Evolutionary conservation across 1,284 basidiomycete species (phyloP), one percentile per base, ranked within the genome.

Genomic region (Trichosporon sp.): DNA sequence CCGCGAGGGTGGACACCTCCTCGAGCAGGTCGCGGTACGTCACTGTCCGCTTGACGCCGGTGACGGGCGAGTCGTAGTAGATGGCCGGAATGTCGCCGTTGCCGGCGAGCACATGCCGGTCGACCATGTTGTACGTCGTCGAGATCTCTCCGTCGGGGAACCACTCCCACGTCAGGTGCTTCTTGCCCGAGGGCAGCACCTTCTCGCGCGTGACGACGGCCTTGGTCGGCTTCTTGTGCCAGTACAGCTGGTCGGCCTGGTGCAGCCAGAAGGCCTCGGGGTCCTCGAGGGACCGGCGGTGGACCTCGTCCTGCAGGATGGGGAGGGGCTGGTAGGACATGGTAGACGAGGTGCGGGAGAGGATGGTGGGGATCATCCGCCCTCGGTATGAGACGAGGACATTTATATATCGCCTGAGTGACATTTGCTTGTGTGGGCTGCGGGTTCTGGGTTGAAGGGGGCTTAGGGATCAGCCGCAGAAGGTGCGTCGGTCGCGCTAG

Each of bases 1-100:
- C 96, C 67, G 96, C 95, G 71, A 96, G 84, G 69, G 88, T 86
- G 85, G 89, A 94, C 65, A 96, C 93, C 80, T 96, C 92, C 73
- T 89, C 90, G 63, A 96, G 89, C 70, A 98, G 91, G 83, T 96
- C 88, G 21, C 88, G 86, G 82, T 93, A 97, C 59, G 90, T 87
- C 82, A 97, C 88, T 70, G 69, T 69, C 56, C 68, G 67, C 73
- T 72, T 74, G 64, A 66, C 65, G 35, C 63, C 21, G 46, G 73
- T 69, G 11, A 72, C 73, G 1, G 73, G 73, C 69, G 73, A 74
- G 73, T 74, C 73, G 71, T 74, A 74, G 69, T 69, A 71, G 66
- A 74, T 72, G 63, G 73, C 73, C 48, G 71, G 71, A 51, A 46
- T 32, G 66, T 64, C 65, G 48, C 73, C 73, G 71, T 70, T 61